Evolutionary conservation across 208 protist genomes (phyloP), one percentile per base, ranked within the genome.

Genomic region (Porcisia deanei): DNA sequence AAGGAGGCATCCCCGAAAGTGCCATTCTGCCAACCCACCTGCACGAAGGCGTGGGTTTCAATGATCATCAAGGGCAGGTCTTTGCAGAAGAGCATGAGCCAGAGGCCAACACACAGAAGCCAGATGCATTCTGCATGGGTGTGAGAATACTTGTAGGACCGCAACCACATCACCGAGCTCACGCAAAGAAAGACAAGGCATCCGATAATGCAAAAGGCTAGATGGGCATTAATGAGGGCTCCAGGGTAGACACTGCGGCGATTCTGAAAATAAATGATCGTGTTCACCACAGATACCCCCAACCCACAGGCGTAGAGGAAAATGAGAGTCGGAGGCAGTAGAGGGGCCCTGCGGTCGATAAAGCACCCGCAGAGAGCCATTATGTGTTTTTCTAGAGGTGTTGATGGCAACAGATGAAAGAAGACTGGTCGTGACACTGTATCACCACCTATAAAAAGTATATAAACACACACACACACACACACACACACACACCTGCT

Each of bases 151-250:
- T 84, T 81, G 66, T 80, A 80, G 0, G 87, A 87, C 82, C 83
- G 84, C 72, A 94, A 41, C 89, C 89, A 94, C 47, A 88, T 73
- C 25, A 85, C 83, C 8, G 79, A 81, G 83, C 82, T 88, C 34
- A 91, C 63, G 30, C 85, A 80, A 64, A 91, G 82, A 68, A 82
- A 90, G 3, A 69, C 82, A 6, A 86, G 53, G 25, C 67, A 77
- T 1, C 87, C 82, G 20, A 94, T 75, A 55, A 91, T 73, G 72
- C 81, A 88, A 64, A 94, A 91, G 4, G 82, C 77, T 20, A 91
- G 70, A 82, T 94, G 80, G 3, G 87, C 85, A 14, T 37, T 52
- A 22, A 82, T 73, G 73, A 94, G 76, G 8, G 54, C 60, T 4
- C 16, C 49, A 3, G 80, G 65, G 63, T 83, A 83, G 20, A 85